These are phyloP conservation scores for Zygoascus bituminiphila DNA, from an alignment of 805 yeast genomes.

Conservation along the genomic window DNA sequence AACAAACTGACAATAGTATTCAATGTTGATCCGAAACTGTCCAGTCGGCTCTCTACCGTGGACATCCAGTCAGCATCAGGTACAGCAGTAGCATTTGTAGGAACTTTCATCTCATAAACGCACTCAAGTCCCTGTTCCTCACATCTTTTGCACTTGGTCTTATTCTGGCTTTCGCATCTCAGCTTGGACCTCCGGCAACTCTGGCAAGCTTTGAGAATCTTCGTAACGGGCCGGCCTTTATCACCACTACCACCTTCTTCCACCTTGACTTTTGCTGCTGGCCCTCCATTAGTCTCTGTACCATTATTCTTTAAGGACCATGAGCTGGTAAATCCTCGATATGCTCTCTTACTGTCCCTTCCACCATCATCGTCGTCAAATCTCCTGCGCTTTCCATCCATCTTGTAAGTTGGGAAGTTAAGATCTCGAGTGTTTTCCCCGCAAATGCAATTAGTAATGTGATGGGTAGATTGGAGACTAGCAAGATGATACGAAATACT, in stretches of 20 bases:
- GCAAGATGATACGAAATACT: no score
- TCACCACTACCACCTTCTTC: not conserved
- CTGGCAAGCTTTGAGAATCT: constrained; percentile 45
- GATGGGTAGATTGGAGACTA: no score
- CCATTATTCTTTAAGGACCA: not conserved
- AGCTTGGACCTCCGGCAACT: constrained; percentile 56
- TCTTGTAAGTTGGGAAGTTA: not conserved
- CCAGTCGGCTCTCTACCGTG: constrained; percentile 34
- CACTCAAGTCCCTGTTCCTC: constrained; percentile 44
- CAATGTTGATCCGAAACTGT: constrained; percentile 34
- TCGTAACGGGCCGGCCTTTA: constrained; percentile 1
- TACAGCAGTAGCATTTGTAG: constrained; percentile 23
- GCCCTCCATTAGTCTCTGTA: not conserved
- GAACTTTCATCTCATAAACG: constrained; percentile 47
- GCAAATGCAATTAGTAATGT: not conserved
- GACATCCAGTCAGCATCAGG: constrained; percentile 27
- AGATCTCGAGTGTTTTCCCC: not conserved
- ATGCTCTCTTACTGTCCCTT: not conserved
- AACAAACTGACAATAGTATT: constrained; percentile 32
- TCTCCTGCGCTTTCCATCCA: not conserved
- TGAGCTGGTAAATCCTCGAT: not conserved
- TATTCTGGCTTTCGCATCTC: constrained; percentile 44
- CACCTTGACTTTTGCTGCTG: no score
- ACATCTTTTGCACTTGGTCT: constrained; percentile 53
- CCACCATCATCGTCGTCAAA: not conserved